Percentiles rank a stretch among this genome's conserved stretches.
Conservation (phyloP, 768 basidiomycete genomes). For the Lactarius hengduanensis region DNA sequence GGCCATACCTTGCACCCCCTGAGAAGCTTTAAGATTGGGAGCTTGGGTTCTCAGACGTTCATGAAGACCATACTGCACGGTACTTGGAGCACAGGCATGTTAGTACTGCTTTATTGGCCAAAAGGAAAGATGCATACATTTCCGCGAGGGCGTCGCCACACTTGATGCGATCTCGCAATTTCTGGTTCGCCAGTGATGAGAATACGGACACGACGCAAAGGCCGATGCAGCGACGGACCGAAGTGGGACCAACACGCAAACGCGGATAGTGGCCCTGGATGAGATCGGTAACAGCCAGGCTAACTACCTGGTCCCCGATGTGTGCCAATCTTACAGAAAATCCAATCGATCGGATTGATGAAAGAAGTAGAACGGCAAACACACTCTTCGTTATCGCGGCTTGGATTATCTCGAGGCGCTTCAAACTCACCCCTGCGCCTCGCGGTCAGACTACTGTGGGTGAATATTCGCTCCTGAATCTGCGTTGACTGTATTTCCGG, state of each 20-base stretch:
- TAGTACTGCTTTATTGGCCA: background rate
- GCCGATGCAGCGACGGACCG: background rate
- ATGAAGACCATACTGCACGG: slow-evolving; percentile 11
- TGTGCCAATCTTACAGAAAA: background rate
- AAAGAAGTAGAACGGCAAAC: background rate
- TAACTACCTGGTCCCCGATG: background rate
- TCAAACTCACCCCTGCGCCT: background rate
- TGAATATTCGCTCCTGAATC: slow-evolving; percentile 6
- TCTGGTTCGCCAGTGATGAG: background rate
- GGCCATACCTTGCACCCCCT: slow-evolving; percentile 9
- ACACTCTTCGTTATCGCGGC: slow-evolving; percentile 13
- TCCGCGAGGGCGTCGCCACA: background rate
- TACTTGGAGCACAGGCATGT: background rate
- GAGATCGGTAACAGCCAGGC: background rate
- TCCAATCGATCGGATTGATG: background rate
- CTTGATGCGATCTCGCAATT: slow-evolving; percentile 4
- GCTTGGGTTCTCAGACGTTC: background rate
- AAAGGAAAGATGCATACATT: background rate
- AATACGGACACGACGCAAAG: background rate
- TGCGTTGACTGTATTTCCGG: slow-evolving; percentile 7
- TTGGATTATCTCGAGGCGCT: background rate
- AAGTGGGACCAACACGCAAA: background rate
- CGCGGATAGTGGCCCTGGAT: background rate
- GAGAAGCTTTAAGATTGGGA: background rate
- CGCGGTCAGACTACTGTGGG: slow-evolving; percentile 5